Evolutionary conservation across 305 asterid species (phyloP).

Genomic region (Solanum hybrid): DNA sequence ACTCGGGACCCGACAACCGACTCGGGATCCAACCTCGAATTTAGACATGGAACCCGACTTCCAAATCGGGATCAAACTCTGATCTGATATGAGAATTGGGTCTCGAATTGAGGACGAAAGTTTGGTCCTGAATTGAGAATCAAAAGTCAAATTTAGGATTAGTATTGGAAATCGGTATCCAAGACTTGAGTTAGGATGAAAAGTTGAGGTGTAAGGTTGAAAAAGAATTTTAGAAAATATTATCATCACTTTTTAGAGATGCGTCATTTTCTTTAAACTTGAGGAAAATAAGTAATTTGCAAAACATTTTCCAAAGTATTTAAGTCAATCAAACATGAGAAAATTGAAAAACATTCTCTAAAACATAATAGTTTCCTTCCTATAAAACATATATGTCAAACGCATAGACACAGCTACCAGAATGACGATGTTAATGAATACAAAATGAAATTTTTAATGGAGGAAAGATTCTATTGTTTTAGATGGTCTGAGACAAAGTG

Average conservation of each 20-base stretch:
- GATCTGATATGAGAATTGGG: not conserved
- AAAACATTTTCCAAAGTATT: no score
- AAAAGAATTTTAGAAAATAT: not conserved
- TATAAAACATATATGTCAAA: not conserved
- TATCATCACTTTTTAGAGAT: no score
- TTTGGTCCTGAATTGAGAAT: not conserved
- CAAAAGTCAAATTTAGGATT: not conserved
- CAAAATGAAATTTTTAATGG: not conserved
- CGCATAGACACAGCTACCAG: not conserved
- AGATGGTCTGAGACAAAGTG: no score
- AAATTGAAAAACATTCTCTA: not conserved
- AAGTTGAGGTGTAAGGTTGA: not conserved
- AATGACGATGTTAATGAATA: not conserved
- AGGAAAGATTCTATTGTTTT: not conserved
- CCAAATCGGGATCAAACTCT: not conserved
- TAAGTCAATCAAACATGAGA: not conserved
- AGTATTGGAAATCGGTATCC: not conserved
- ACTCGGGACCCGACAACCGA: not conserved
- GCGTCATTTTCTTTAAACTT: no score
- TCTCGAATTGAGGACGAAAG: not conserved
- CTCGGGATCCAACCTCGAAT: not conserved
- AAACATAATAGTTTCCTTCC: not conserved
- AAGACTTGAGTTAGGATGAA: not conserved
- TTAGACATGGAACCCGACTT: not conserved
- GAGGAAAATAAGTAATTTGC: no score